A percentile compares a stretch with the other conserved stretches of the same genome.
Conservation (phyloP, 2,329 filamentous ascomycete genomes). For the Colletotrichum nymphaeae region DNA sequence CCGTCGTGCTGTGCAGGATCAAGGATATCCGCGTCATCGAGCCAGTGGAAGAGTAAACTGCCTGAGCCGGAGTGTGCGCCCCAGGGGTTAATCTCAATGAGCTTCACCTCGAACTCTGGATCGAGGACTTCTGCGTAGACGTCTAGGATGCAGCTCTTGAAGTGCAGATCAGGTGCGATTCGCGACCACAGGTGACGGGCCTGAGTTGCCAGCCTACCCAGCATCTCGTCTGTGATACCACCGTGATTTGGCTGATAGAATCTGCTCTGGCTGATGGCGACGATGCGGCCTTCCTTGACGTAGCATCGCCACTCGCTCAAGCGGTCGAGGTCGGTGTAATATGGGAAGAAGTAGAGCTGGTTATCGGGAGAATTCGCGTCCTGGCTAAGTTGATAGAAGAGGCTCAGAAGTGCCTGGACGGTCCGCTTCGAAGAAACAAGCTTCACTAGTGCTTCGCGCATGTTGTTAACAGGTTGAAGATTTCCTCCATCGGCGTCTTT, state of each 20-base stretch:
- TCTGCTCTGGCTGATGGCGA: neutral
- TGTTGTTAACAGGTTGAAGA: too few relatives aligned
- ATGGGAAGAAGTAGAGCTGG: neutral
- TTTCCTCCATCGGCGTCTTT: too few relatives aligned
- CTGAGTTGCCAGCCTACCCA: fast-evolving
- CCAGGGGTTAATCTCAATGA: neutral
- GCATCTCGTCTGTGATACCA: neutral
- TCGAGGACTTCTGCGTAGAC: neutral
- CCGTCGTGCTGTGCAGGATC: fast-evolving
- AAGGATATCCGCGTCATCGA: neutral
- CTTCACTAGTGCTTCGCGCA: too few relatives aligned
- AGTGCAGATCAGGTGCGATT: neutral
- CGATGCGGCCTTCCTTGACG: neutral
- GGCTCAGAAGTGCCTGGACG: neutral
- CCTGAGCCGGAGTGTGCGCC: neutral
- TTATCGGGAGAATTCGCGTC: fast-evolving
- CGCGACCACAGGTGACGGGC: fast-evolving
- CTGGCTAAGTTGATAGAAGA: fast-evolving
- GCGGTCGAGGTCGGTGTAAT: neutral
- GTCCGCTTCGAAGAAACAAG: neutral
- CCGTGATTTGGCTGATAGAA: neutral
- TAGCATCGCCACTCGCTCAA: neutral
- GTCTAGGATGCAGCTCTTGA: neutral
- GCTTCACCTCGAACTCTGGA: neutral
- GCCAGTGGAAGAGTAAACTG: neutral